phyloP scores from a whole-genome alignment of 169 alveolate genomes.

The Plasmodium falciparum region DNA sequence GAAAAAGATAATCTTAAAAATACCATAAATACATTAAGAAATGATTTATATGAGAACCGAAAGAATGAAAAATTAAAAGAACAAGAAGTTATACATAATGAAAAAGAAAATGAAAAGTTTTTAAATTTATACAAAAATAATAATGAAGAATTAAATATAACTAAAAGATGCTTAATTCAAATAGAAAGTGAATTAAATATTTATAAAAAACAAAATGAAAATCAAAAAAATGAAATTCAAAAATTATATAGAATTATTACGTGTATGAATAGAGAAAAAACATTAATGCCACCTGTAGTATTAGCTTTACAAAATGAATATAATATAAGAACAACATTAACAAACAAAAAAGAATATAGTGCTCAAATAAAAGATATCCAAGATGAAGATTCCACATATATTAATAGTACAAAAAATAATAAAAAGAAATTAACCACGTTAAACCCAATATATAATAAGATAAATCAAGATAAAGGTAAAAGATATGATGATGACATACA shows the following conservation, averaged over 20 bases:
- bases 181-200: conserved; percentile 72
- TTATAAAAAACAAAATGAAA: conserved; percentile 75
- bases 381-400: conserved; percentile 3
- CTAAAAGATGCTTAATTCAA: conserved; percentile 76
- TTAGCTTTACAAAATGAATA: conserved; percentile 67
- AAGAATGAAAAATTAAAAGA: conserved; percentile 53
- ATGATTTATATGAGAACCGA: conserved; percentile 46
- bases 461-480: neutral
- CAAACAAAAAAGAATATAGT: conserved; percentile 10
- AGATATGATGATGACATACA: conserved; percentile 18
- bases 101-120: conserved; percentile 67
- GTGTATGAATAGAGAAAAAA: conserved; percentile 71
- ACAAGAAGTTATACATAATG: conserved; percentile 54
- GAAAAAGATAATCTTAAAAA: conserved; percentile 73
- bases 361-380: conserved; percentile 19
- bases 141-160: conserved; percentile 74
- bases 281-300: conserved; percentile 56
- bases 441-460: conserved; percentile 16
- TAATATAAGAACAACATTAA: conserved; percentile 7
- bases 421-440: conserved; percentile 40
- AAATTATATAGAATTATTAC: conserved; percentile 61
- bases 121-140: conserved; percentile 69
- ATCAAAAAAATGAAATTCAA: conserved; percentile 76
- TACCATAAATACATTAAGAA: conserved; percentile 44
- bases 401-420: neutral